Evolutionary conservation across 169 alveolate genomes (phyloP).

Genomic region (Plasmodium yoelii): DNA sequence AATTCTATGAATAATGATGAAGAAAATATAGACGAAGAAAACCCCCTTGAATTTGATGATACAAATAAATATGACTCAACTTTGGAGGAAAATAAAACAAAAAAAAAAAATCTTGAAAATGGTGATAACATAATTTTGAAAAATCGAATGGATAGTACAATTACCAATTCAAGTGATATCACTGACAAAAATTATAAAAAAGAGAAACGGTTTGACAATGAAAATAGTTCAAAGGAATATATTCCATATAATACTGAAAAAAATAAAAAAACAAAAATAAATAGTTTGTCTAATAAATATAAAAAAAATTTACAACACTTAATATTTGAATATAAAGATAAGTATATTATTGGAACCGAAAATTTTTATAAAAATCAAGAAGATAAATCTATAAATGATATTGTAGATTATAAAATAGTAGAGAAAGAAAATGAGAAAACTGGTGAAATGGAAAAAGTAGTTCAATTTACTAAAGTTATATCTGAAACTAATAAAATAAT

Average conservation of each 20-base stretch:
- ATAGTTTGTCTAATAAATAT: constrained; percentile 3
- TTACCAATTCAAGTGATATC: not conserved
- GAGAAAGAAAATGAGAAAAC: constrained; percentile 28
- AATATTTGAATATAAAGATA: constrained; percentile 53
- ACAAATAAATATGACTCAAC: too few relatives aligned
- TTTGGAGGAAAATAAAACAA: too few relatives aligned
- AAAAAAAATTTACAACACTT: constrained; percentile 37
- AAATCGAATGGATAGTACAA: not conserved
- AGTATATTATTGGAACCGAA: constrained; percentile 12
- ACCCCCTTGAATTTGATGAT: not conserved
- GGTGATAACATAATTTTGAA: not conserved
- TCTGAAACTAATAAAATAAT: constrained; percentile 75
- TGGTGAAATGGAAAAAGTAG: constrained; percentile 49
- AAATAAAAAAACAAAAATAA: too few relatives aligned
- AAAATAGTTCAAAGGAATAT: too few relatives aligned
- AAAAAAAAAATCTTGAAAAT: not conserved
- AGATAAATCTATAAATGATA: constrained; percentile 12
- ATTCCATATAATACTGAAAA: too few relatives aligned
- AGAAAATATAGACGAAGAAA: not conserved
- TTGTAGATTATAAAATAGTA: constrained; percentile 57
- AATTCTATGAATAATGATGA: not conserved
- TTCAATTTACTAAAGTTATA: constrained; percentile 68
- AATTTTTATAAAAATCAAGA: not conserved
- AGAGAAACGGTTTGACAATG: too few relatives aligned
- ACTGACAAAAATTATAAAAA: not conserved